Evolutionary conservation across 805 yeast genomes (phyloP).

Genomic region (Candida quercuum): DNA sequence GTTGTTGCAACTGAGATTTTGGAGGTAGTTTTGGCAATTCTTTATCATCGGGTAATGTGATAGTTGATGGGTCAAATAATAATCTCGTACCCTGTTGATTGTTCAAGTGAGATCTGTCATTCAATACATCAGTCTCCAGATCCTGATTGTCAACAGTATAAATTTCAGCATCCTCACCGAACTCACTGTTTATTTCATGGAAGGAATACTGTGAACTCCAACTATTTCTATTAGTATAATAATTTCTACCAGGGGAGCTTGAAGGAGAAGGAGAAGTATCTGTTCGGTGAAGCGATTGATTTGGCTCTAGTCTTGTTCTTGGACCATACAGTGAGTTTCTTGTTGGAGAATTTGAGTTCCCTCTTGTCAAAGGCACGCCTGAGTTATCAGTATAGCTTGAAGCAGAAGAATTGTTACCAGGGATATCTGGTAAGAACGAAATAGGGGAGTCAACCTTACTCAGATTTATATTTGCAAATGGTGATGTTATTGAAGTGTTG

Average conservation of each 20-base stretch:
- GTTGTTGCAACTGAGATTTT: too few species aligned
- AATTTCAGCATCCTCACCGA: conserved; percentile 5
- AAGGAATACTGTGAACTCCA: conserved; percentile 23
- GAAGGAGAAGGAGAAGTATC: conserved; percentile 12
- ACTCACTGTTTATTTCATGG: conserved; percentile 10
- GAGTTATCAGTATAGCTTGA: conserved; percentile 1
- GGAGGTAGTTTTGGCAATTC: too few species aligned
- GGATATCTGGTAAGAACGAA: conserved; percentile 20
- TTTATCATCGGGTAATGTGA: too few species aligned
- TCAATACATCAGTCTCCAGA: too few species aligned
- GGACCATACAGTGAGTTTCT: conserved; percentile 20
- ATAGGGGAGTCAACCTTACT: conserved; percentile 14
- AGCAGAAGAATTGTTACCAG: conserved; percentile 12
- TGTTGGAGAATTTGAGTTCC: background rate
- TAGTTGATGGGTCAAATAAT: too few species aligned
- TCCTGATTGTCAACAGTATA: background rate
- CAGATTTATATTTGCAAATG: background rate
- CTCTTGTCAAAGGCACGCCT: background rate
- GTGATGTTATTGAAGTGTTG: conserved; percentile 5
- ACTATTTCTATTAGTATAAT: conserved; percentile 23
- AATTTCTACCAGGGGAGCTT: conserved; percentile 21
- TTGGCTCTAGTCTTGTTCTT: conserved; percentile 15
- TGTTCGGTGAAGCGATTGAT: conserved; percentile 2
- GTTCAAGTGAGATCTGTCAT: too few species aligned
- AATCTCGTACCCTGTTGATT: too few species aligned